phyloP scores from a whole-genome alignment of 495 filamentous ascomycete genomes.

The Hypoxylon subgilvum region DNA sequence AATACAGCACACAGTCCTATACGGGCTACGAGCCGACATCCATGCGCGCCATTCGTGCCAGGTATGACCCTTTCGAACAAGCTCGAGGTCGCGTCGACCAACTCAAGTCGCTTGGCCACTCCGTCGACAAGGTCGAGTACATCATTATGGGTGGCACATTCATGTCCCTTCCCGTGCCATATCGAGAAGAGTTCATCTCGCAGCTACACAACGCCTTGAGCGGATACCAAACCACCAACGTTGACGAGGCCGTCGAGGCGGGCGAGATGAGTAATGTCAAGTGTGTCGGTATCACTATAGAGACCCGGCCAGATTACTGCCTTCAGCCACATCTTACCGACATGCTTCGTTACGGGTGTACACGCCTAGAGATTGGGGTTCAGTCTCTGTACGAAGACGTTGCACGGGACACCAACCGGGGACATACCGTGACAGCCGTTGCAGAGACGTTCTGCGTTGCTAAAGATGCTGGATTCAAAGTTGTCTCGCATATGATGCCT shows the following conservation, averaged over 20 bases:
- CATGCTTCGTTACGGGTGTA: constrained; percentile 97
- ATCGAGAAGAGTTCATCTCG: constrained; percentile 90
- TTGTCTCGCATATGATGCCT: constrained; percentile 99
- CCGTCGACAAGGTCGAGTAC: constrained; percentile 98
- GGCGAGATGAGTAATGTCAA: constrained; percentile 95
- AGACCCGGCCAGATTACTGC: constrained; percentile 96
- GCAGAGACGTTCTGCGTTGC: constrained; percentile 92
- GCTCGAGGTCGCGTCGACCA: constrained; percentile 94
- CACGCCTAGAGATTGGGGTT: constrained; percentile 90
- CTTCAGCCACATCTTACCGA: constrained; percentile 85
- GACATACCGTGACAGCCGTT: constrained; percentile 93
- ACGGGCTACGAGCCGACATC: constrained; percentile 98
- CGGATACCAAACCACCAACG: constrained; percentile 87
- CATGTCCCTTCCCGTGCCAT: constrained; percentile 90
- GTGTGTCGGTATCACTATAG: constrained; percentile 98
- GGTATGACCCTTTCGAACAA: constrained; percentile 98
- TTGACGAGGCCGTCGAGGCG: constrained; percentile 91
- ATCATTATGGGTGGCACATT: constrained; percentile 99
- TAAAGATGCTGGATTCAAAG: constrained; percentile 98
- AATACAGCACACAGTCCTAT: constrained; percentile 98
- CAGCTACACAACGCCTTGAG: constrained; percentile 95
- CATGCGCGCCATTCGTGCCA: constrained; percentile 95
- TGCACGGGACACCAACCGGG: constrained; percentile 95
- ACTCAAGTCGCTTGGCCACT: constrained; percentile 91
- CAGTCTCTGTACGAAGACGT: constrained; percentile 98